A percentile compares a stretch with the other conserved stretches of the same genome.
phyloP scores from a whole-genome alignment of 495 filamentous ascomycete genomes.

The Xylaria longipes region DNA sequence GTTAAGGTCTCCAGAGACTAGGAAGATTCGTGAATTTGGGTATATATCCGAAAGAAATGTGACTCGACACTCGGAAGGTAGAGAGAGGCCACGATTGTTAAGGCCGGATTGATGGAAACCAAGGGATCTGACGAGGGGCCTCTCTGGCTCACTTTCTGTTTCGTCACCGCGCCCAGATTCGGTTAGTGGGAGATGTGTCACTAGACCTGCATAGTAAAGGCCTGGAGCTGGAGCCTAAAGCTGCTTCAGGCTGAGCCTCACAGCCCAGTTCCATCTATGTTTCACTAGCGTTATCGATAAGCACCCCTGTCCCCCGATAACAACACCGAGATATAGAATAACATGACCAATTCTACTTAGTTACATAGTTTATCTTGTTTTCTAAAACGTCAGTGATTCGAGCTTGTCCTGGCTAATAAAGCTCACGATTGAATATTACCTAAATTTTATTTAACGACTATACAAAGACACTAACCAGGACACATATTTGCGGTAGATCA shows the following conservation, averaged over 20 bases:
- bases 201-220: neutral
- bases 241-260: too few relatives aligned
- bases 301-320: too few relatives aligned
- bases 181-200: conserved; percentile 14
- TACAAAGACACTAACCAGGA: too few relatives aligned
- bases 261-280: conserved; percentile 9
- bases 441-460: too few relatives aligned
- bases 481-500: too few relatives aligned
- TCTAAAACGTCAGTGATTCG: too few relatives aligned
- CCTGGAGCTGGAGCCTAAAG: neutral
- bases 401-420: too few relatives aligned
- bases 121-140: conserved; percentile 8
- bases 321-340: too few relatives aligned
- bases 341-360: too few relatives aligned
- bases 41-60: neutral
- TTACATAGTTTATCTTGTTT: too few relatives aligned
- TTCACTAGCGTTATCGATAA: conserved; percentile 16
- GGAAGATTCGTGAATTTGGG: neutral
- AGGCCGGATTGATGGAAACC: conserved; percentile 14
- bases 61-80: neutral
- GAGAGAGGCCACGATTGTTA: conserved; percentile 7
- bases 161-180: conserved; percentile 19
- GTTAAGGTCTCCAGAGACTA: neutral
- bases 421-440: too few relatives aligned
- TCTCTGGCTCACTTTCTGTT: neutral